Evolutionary conservation across 345 rosid genomes (phyloP).

Genomic region (Atalantia buxifolia): DNA sequence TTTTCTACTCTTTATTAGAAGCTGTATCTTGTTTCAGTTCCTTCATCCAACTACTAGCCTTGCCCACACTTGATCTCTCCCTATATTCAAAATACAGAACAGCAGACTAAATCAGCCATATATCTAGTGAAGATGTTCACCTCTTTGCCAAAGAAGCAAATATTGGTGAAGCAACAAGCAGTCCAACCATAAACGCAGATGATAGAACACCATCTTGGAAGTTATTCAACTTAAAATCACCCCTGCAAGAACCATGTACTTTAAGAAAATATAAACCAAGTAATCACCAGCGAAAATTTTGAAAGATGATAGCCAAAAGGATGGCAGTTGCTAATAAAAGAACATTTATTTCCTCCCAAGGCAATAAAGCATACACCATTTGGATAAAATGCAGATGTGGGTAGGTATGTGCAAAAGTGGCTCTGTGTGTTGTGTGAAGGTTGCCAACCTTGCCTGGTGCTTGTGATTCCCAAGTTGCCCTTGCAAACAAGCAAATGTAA

Average conservation of each 20-base stretch:
- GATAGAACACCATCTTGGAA: conserved; percentile 93
- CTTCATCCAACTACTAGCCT: not conserved
- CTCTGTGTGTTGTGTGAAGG: not conserved
- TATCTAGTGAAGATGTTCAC: conserved; percentile 24
- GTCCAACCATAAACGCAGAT: conserved; percentile 98
- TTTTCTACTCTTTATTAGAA: not conserved
- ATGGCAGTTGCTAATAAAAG: not conserved
- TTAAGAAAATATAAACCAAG: not conserved
- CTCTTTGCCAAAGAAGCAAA: conserved; percentile 90
- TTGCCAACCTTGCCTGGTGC: not conserved
- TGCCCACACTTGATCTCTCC: not conserved
- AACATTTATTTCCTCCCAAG: not conserved
- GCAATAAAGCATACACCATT: not conserved
- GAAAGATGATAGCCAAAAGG: not conserved
- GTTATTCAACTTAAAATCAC: conserved; percentile 70
- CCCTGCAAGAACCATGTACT: conserved; percentile 43
- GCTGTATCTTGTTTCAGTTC: too few species aligned
- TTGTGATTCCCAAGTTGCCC: not conserved
- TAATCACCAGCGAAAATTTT: conserved; percentile 3
- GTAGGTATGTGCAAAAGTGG: not conserved
- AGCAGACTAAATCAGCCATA: not conserved
- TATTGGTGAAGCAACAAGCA: conserved; percentile 84
- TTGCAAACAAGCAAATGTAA: not conserved
- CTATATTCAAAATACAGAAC: not conserved
- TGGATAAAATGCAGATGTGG: not conserved